Evolutionary conservation across 352 stramenopile species (phyloP).

Genomic region (Globisporangium orthogonon): DNA sequence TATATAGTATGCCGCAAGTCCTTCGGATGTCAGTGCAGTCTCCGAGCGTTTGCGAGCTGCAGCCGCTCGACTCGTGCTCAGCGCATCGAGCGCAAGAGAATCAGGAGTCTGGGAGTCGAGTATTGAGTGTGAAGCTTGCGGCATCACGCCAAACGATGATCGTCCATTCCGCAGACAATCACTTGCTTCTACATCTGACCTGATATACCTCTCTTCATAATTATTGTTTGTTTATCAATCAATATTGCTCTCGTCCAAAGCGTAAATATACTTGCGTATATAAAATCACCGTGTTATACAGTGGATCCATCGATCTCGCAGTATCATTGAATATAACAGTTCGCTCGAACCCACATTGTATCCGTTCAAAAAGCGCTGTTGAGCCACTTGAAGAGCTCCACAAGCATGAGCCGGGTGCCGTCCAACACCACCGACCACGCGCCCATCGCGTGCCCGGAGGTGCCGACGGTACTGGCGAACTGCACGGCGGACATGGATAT

Average conservation of each 20-base stretch:
- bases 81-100: neutral
- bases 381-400: neutral
- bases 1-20: neutral
- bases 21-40: neutral
- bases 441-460: slow-evolving; percentile 1
- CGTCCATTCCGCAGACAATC: too few relatives aligned
- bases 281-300: neutral
- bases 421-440: neutral
- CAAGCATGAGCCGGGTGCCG: neutral
- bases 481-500: neutral
- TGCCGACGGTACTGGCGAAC: slow-evolving; percentile 1
- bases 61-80: neutral
- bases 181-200: too few relatives aligned
- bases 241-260: too few relatives aligned
- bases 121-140: neutral
- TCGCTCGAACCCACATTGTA: neutral
- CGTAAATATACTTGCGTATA: too few relatives aligned
- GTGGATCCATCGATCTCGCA: neutral
- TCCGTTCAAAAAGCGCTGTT: neutral
- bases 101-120: neutral
- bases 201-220: too few relatives aligned
- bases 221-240: too few relatives aligned
- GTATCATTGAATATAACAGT: neutral
- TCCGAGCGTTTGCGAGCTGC: neutral
- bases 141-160: too few relatives aligned